These are phyloP conservation scores for Talinum fruticosum DNA, from an alignment of 148 eudicot species.

Conservation along the genomic window DNA sequence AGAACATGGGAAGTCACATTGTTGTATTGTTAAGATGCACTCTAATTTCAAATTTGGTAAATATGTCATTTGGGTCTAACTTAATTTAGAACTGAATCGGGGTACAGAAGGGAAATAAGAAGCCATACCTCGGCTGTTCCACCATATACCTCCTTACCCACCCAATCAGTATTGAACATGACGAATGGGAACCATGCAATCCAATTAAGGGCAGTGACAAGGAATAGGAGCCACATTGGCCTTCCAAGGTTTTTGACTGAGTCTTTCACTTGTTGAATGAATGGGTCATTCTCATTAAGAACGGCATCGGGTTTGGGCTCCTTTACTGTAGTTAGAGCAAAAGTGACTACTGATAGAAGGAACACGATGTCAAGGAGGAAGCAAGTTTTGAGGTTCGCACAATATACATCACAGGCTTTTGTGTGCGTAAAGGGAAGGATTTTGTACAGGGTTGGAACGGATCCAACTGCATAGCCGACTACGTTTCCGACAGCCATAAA, in stretches of 20 bases:
- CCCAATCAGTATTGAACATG: conserved; percentile 80
- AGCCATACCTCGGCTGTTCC: conserved; percentile 36
- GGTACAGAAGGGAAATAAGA: too few relatives aligned
- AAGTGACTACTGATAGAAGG: conserved; percentile 30
- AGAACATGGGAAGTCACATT: too few relatives aligned
- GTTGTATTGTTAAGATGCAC: too few relatives aligned
- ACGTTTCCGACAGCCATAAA: conserved; percentile 79
- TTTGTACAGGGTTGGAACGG: conserved; percentile 39
- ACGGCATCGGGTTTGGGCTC: conserved; percentile 28
- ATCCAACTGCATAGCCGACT: conserved; percentile 78
- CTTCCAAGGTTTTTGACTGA: conserved; percentile 45
- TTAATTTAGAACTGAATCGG: too few relatives aligned
- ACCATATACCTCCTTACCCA: conserved; percentile 69
- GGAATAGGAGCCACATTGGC: conserved; percentile 62
- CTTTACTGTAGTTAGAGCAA: conserved; percentile 38
- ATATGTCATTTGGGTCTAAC: too few relatives aligned
- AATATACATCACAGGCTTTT: conserved; percentile 58
- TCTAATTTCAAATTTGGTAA: too few relatives aligned
- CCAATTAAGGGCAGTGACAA: conserved; percentile 69
- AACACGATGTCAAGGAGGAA: conserved; percentile 55
- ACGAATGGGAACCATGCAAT: conserved; percentile 75
- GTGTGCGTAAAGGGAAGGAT: conserved; percentile 62
- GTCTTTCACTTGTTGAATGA: conserved; percentile 45
- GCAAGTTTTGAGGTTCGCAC: conserved; percentile 83
- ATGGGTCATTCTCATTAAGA: conserved; percentile 23